Evolutionary conservation across 345 rosid genomes (phyloP).

Genomic region (Aquilaria malaccensis): DNA sequence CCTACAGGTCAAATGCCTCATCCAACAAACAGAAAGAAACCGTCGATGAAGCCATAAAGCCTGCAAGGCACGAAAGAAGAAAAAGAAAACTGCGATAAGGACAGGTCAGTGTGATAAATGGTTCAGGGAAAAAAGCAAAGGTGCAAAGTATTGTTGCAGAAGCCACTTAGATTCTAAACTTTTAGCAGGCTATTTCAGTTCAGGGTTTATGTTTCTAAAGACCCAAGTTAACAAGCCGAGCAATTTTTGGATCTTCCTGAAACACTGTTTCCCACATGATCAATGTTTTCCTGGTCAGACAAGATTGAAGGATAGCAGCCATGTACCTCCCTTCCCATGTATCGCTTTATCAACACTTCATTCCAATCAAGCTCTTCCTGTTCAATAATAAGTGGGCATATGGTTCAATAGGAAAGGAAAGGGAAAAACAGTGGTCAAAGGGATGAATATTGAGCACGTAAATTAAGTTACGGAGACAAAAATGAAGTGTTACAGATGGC

Average conservation of each 20-base stretch:
- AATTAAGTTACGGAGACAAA: background rate
- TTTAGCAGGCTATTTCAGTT: too few species aligned
- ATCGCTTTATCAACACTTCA: constrained; percentile 53
- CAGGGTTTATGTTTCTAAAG: too few species aligned
- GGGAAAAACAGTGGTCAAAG: too few species aligned
- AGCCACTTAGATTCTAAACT: too few species aligned
- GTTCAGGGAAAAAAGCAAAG: too few species aligned
- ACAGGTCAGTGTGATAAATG: background rate
- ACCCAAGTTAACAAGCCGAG: too few species aligned
- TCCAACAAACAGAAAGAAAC: constrained; percentile 56
- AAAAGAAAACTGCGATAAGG: background rate
- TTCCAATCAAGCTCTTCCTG: constrained; percentile 92
- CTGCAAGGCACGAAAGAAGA: constrained; percentile 24
- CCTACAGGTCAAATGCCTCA: constrained; percentile 29
- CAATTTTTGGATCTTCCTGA: too few species aligned
- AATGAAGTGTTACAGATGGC: background rate
- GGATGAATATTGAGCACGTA: too few species aligned
- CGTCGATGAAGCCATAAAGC: constrained; percentile 87
- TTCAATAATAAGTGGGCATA: constrained; percentile 15
- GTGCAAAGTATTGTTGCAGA: too few species aligned
- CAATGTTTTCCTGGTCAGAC: too few species aligned
- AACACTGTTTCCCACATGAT: too few species aligned
- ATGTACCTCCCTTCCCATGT: constrained; percentile 79
- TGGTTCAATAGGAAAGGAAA: constrained; percentile 4
- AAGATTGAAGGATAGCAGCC: background rate